Conservation (phyloP, 352 stramenopile species). For the Globisporangium rhizosaccharum region DNA sequence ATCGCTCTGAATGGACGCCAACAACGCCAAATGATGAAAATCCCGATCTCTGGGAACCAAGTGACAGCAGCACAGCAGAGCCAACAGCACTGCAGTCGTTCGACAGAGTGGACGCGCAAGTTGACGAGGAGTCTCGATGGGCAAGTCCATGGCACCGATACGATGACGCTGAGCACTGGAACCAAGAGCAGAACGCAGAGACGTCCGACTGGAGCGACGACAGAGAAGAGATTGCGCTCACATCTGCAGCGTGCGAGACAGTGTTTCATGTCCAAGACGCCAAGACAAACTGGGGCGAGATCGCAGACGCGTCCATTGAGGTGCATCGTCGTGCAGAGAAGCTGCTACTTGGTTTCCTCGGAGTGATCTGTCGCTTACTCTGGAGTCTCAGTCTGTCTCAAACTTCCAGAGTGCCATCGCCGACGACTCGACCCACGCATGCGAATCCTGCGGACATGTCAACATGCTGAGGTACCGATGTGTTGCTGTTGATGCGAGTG, state of each 20-base stretch:
- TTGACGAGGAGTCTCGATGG: too few relatives aligned
- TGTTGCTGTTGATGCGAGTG: too few relatives aligned
- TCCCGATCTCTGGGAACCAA: not conserved
- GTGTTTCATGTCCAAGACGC: conserved; percentile 14
- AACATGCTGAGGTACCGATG: too few relatives aligned
- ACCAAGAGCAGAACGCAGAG: not conserved
- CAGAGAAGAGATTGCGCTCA: not conserved
- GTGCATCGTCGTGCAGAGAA: not conserved
- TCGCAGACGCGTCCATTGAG: not conserved
- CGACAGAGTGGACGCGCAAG: too few relatives aligned
- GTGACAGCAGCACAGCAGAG: not conserved
- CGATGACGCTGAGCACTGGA: not conserved
- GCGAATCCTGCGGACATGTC: too few relatives aligned
- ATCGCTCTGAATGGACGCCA: not conserved
- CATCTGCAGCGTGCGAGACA: not conserved
- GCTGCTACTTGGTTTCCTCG: too few relatives aligned
- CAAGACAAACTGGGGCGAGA: conserved; percentile 11
- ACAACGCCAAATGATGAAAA: not conserved
- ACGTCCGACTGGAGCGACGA: not conserved
- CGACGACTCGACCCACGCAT: too few relatives aligned
- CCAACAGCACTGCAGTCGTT: not conserved
- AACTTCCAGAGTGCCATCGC: not conserved
- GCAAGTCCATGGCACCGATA: too few relatives aligned
- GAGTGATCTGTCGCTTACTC: too few relatives aligned
- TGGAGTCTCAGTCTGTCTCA: too few relatives aligned